These are phyloP conservation scores for Guillardia theta DNA, from an alignment of 78 protist genomes.

Conservation along the genomic window DNA sequence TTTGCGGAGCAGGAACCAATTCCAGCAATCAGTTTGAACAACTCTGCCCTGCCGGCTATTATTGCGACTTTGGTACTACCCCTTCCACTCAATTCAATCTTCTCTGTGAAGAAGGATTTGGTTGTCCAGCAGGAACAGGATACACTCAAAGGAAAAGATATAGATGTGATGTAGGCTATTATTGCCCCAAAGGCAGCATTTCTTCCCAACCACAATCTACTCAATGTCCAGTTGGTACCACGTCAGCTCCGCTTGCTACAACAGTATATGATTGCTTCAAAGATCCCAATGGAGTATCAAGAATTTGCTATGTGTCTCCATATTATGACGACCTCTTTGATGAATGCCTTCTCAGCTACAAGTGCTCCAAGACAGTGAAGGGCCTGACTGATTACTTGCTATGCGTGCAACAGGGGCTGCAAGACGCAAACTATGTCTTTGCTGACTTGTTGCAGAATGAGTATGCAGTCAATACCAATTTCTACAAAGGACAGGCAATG, in stretches of 20 bases:
- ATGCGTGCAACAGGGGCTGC: not conserved
- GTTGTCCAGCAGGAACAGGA: not conserved
- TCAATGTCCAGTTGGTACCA: not conserved
- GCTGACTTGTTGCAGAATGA: not conserved
- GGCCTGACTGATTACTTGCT: not conserved
- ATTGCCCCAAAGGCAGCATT: not conserved
- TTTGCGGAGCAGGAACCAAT: not conserved
- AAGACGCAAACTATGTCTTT: not conserved
- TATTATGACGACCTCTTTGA: not conserved
- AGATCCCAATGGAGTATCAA: not conserved
- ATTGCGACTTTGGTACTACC: constrained; percentile 17
- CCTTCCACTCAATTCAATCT: not conserved
- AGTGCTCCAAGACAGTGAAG: not conserved
- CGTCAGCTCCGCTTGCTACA: not conserved
- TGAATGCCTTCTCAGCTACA: not conserved
- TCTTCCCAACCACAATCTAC: not conserved
- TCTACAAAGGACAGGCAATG: not conserved
- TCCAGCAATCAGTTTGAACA: not conserved
- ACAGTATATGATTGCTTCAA: not conserved
- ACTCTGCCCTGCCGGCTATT: not conserved
- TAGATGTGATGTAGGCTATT: not conserved
- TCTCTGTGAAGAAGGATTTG: not conserved
- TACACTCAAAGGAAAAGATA: not conserved
- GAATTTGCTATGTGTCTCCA: not conserved
- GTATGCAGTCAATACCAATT: not conserved